Evolutionary conservation across 257 asterid species (phyloP).

Genomic region (Handroanthus guayacan): DNA sequence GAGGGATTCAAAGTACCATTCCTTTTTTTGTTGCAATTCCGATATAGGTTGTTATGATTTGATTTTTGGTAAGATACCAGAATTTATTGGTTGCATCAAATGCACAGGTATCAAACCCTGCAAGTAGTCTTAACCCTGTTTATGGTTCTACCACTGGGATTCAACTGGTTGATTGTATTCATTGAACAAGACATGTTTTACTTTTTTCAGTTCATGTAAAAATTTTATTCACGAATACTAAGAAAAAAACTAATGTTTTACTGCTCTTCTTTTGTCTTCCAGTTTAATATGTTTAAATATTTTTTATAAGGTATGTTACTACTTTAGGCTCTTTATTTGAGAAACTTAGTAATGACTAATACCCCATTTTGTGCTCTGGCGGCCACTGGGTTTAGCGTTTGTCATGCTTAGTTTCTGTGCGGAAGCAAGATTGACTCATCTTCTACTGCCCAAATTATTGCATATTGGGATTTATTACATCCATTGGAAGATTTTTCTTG

Average conservation of each 20-base stretch:
- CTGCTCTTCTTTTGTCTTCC: no score
- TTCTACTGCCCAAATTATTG: neutral
- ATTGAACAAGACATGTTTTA: neutral
- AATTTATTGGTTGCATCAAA: neutral
- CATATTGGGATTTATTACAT: conserved; percentile 16
- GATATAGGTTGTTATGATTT: neutral
- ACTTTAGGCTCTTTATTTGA: neutral
- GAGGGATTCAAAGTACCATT: neutral
- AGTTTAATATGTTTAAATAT: no score
- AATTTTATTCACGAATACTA: neutral
- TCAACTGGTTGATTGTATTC: conserved; percentile 4
- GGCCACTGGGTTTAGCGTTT: neutral
- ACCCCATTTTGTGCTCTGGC: neutral
- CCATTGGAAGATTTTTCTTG: conserved; percentile 16
- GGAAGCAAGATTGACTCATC: neutral
- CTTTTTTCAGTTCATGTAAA: neutral
- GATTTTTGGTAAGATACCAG: neutral
- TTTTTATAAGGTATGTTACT: no score
- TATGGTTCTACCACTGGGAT: neutral
- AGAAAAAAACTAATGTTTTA: neutral
- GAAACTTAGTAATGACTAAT: neutral
- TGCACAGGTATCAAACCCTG: neutral
- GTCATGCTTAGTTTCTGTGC: neutral
- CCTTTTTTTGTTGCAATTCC: neutral
- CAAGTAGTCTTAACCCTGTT: neutral